Evolutionary conservation across 306 rosid species (phyloP), one percentile per base, ranked within the genome.

Genomic region (Macrotyloma uniflorum): DNA sequence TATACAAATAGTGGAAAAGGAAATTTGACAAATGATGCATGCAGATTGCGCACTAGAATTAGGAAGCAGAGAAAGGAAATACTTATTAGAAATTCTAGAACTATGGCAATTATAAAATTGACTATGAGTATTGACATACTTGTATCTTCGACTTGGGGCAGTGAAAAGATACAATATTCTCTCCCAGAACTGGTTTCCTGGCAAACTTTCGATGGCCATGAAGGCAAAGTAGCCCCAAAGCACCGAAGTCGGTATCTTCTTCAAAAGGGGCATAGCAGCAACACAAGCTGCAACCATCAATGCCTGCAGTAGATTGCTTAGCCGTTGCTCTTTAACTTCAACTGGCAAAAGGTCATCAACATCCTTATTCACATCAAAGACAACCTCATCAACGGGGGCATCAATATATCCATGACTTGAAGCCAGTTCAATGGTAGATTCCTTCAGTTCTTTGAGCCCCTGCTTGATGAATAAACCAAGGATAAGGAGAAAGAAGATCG

Each of bases 201-300:
- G 98, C 91, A 94, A 88, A 87, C 97, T 94, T 85, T 94, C 98
- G 45, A 92, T 94, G 7, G 98, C 97, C 98, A 94, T 94, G 89
- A 92, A 94, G 82, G 98, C 96, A 83, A 94, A 94, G 86, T 94
- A 94, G 33, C 98, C 98, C 98, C 98, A 94, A 24, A 94, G 98
- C 73, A 94, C 98, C 35, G 98, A 87, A 30, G 96, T 90, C 11
- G 98, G 97, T 82, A 94, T 94, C 87, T 84, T 92, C 90, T 89
- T 94, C 84, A 94, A 83, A 78, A 94, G 70, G 75, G 98, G 98
- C 98, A 94, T 94, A 15, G 98, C 98, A 79, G 87, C 97, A 38
- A 94, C 91, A 85, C 98, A 94, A 67, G 82, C 83, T 51, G 83
- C 94, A 54, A 89, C 94, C 94, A 94, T 89, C 54, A 84, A 77